Percentiles rank a stretch among this genome's conserved stretches.
Evolutionary conservation across 2,329 filamentous ascomycete genomes (phyloP).

Genomic region (Hymenoscyphus fructigenus): DNA sequence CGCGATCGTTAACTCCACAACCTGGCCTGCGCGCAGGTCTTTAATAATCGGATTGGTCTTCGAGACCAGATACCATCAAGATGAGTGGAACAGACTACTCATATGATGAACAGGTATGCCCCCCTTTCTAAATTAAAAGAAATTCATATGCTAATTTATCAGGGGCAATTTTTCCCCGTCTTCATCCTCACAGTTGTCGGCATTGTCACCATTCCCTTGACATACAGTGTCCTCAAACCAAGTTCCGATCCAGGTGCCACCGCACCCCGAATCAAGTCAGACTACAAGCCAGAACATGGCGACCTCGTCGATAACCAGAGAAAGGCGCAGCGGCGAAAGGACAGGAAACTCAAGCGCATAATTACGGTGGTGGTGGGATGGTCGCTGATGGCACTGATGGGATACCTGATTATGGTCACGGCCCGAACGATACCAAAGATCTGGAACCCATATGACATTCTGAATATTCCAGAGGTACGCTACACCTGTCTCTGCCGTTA

Average conservation of each 20-base stretch:
- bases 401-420: conserved; percentile 84
- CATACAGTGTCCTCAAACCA: conserved; percentile 81
- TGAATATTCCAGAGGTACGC: conserved; percentile 76
- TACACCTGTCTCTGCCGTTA: conserved; percentile 24
- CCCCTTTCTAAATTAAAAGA: not conserved
- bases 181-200: conserved; percentile 90
- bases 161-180: conserved; percentile 98
- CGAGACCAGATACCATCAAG: conserved; percentile 29
- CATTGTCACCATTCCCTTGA: conserved; percentile 85
- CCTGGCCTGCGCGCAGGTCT: conserved; percentile 27
- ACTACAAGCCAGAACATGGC: conserved; percentile 78
- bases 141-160: conserved; percentile 20
- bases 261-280: conserved; percentile 77
- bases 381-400: conserved; percentile 82
- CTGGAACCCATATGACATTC: conserved; percentile 96
- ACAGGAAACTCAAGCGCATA: conserved; percentile 83
- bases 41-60: conserved; percentile 23
- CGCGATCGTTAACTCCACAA: not conserved
- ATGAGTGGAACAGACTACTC: conserved; percentile 73
- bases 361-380: conserved; percentile 76
- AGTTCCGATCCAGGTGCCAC: conserved; percentile 75
- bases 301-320: conserved; percentile 81
- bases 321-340: conserved; percentile 83
- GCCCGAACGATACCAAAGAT: conserved; percentile 70
- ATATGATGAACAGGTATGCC: conserved; percentile 83